Percentiles rank a stretch among this genome's conserved stretches.
These are phyloP conservation scores for Setaria viridis DNA, from an alignment of 202 grass and related monocot species.

Conservation along the genomic window DNA sequence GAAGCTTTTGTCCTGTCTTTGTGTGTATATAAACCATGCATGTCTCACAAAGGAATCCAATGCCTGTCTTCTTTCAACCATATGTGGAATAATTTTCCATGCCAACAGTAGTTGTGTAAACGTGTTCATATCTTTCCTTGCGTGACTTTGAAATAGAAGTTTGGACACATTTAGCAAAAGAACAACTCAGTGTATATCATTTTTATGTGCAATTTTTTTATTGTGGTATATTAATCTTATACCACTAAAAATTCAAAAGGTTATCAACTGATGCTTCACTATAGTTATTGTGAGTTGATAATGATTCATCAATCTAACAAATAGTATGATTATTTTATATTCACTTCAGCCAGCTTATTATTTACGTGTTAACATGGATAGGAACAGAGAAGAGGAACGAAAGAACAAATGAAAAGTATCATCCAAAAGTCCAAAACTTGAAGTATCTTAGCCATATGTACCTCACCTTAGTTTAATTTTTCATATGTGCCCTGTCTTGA, in stretches of 20 bases:
- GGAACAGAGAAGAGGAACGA: background rate
- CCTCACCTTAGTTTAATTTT: background rate
- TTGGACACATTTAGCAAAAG: background rate
- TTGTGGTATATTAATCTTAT: background rate
- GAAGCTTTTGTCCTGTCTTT: background rate
- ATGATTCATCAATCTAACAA: background rate
- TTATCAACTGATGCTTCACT: slow-evolving; percentile 5
- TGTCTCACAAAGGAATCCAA: background rate
- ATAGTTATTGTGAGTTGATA: background rate
- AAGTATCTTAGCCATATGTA: background rate
- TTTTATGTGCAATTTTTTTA: background rate
- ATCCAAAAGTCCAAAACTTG: background rate
- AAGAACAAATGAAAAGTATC: background rate
- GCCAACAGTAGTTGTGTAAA: background rate
- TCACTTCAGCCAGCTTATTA: background rate
- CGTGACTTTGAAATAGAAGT: background rate
- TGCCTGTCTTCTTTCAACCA: background rate
- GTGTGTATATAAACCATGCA: background rate
- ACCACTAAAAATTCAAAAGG: background rate
- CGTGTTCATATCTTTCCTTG: background rate
- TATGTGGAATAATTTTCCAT: background rate
- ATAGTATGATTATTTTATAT: background rate
- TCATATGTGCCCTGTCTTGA: background rate
- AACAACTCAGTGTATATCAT: background rate
- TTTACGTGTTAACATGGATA: background rate